A percentile compares a stretch with the other conserved stretches of the same genome.
Evolutionary conservation across 179 eudicot species (phyloP).

Genomic region (Pouteria campechiana): DNA sequence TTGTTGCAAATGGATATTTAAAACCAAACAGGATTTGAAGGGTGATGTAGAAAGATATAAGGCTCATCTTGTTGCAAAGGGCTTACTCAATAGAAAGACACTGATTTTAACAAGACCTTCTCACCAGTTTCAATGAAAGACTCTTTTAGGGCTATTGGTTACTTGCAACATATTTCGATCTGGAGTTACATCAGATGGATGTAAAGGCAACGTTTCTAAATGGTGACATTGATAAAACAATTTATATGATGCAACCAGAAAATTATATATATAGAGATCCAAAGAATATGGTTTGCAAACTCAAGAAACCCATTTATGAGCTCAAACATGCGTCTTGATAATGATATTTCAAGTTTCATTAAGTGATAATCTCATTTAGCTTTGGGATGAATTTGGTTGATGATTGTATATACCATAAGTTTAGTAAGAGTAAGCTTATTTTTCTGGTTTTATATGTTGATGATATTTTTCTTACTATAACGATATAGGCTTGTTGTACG

Average conservation of each 20-base stretch:
- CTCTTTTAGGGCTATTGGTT: slow-evolving; percentile 1
- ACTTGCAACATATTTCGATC: background rate
- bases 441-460: slow-evolving; percentile 3
- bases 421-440: slow-evolving; percentile 3
- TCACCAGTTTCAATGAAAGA: background rate
- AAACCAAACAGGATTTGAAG: background rate
- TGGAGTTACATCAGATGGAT: slow-evolving; percentile 5
- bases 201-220: slow-evolving; percentile 2
- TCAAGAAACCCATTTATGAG: slow-evolving; percentile 5
- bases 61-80: background rate
- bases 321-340: slow-evolving; percentile 3
- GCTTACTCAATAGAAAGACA: no score
- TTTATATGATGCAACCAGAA: slow-evolving; percentile 2
- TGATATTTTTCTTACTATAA: slow-evolving; percentile 5
- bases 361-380: background rate
- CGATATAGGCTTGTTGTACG: background rate
- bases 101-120: no score
- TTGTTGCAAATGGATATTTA: background rate
- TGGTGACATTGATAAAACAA: background rate
- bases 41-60: background rate
- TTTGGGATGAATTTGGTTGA: slow-evolving; percentile 1
- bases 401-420: slow-evolving; percentile 2
- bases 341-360: slow-evolving; percentile 6
- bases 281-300: slow-evolving; percentile 3
- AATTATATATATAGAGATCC: background rate